These are phyloP conservation scores for Rutidosis leptorrhynchoides DNA, from an alignment of 129 eudicot species.

Conservation along the genomic window DNA sequence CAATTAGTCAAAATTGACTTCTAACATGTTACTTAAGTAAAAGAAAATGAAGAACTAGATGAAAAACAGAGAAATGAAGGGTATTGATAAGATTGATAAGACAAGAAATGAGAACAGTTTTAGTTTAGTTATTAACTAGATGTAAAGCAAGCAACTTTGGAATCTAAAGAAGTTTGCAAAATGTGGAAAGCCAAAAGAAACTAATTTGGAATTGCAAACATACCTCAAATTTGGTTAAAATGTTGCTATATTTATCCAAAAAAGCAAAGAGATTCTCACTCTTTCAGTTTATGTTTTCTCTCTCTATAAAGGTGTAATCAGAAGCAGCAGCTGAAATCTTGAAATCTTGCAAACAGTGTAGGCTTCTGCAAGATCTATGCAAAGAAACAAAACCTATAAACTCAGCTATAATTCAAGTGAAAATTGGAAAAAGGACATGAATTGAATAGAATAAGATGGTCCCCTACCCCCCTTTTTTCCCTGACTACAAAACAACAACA, in stretches of 20 bases:
- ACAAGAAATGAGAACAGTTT: not conserved
- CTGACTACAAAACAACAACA: constrained; percentile 75
- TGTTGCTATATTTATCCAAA: constrained; percentile 43
- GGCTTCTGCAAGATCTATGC: constrained; percentile 58
- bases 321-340: constrained; percentile 65
- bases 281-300: constrained; percentile 27
- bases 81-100: not conserved
- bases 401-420: constrained; percentile 48
- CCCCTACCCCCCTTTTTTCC: constrained; percentile 58
- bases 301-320: constrained; percentile 25
- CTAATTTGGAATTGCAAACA: constrained; percentile 31
- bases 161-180: constrained; percentile 36
- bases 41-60: constrained; percentile 13
- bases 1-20: not conserved
- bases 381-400: constrained; percentile 45
- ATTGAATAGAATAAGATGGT: constrained; percentile 48
- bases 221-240: constrained; percentile 51
- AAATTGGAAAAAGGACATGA: constrained; percentile 58
- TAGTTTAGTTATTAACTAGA: not conserved
- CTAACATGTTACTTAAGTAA: constrained; percentile 1
- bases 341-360: constrained; percentile 47
- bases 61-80: constrained; percentile 10
- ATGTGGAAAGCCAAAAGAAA: constrained; percentile 27
- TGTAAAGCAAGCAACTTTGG: constrained; percentile 35
- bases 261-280: constrained; percentile 52